Base-by-base conservation (phyloP, 805 yeast genomes). In the Ascoidea rubescens region DNA sequence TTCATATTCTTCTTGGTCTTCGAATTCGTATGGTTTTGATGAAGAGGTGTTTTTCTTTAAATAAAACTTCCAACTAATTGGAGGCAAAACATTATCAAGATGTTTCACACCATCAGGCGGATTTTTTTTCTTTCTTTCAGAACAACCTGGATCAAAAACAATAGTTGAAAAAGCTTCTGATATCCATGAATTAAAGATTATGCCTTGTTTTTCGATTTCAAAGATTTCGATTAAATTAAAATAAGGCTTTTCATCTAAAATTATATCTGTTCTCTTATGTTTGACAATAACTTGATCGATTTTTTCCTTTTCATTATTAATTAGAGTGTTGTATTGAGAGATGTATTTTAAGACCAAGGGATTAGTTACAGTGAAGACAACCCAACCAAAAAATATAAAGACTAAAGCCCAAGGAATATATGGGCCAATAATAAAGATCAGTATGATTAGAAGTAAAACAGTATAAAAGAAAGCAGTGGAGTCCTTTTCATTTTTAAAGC, bases 201-300 rank as follows among this genome's bases (percentile, higher is more conserved):
- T 65, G 45, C 84, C 84, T 57, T 75, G 83, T 47, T 74, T 71
- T 62, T 85, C 85, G 30, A 89, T 71, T 64, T 89, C 96, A 63
- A 73, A 90, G 1, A 90, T 70, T 60, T 89, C 95, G 5, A 87
- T 89, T n/a, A 68, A 63, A 47, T 78, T 69, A 0, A 68, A 63
- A 49, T 80, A 81, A 0, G 88, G 83, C 0, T 75, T 67, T 53
- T 82, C 88, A 61, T 87, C 95, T 30, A 82, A 74, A n/a, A 86
- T 69, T 6, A 89, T 77, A 55, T 79, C 78, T 28, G 67, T 63
- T 51, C 73, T 62, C 50, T 72, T 74, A 45, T 67, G 64, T 45
- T 59, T 64, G 31, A 67, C 67, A 4, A 70, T 62, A 4, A 65
- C 53, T 53, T 64, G 60, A 48, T 66, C 66, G 48, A 68, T 53